phyloP scores from a whole-genome alignment of 169 alveolate species.

The Cryptosporidium sp. region DNA sequence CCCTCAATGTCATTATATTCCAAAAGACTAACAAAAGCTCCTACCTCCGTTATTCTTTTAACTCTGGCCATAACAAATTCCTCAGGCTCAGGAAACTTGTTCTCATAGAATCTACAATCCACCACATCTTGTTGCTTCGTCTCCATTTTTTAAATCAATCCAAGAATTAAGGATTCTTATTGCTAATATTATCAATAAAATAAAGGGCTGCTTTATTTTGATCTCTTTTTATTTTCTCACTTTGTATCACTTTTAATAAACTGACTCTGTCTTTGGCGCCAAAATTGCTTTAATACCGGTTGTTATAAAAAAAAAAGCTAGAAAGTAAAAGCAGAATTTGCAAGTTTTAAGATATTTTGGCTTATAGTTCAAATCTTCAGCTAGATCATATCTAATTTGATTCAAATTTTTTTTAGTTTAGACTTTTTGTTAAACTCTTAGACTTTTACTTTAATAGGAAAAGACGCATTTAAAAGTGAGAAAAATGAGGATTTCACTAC shows the following conservation, averaged over 20 bases:
- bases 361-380: too few relatives aligned
- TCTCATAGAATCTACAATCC: constrained; percentile 93
- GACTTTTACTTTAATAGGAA: neutral
- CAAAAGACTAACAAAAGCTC: constrained; percentile 96
- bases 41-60: constrained; percentile 93
- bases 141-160: constrained; percentile 8
- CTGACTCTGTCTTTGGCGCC: constrained; percentile 73
- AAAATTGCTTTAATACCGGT: neutral
- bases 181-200: neutral
- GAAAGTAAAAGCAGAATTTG: neutral
- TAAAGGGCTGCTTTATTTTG: neutral
- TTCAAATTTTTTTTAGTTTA: neutral
- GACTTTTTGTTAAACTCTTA: too few relatives aligned
- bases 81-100: constrained; percentile 92
- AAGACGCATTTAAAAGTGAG: neutral
- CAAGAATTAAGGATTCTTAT: neutral
- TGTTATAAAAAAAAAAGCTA: neutral
- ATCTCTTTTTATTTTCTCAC: neutral
- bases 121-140: constrained; percentile 81
- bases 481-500: too few relatives aligned
- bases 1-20: constrained; percentile 97
- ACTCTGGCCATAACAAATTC: constrained; percentile 94
- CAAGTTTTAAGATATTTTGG: neutral
- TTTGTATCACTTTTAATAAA: neutral
- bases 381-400: too few relatives aligned